Evolutionary conservation across 2,329 filamentous ascomycete species (phyloP), one percentile per base, ranked within the genome.

Genomic region (Monosporascus sp.): DNA sequence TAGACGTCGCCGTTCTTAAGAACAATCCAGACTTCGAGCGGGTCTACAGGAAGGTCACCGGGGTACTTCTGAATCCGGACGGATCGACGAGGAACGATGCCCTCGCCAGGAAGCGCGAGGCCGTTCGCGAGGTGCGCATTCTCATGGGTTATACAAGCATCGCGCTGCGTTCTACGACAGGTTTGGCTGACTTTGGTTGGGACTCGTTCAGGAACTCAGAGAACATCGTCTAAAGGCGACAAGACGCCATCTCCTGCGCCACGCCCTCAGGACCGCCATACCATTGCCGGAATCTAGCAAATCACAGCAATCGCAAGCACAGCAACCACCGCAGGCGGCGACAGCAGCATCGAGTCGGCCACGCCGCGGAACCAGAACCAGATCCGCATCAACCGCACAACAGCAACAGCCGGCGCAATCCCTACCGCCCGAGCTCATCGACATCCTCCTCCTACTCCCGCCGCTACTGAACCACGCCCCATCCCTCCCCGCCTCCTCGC

Each of bases 1-100:
- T 86, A 8, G 82, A 86, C 20, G 73, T 79, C 8, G 60, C 74
- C 0, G 70, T 86, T 19, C 66, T 87, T 1, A 67, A 76, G 50
- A 75, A 72, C 54, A 86, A 86, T 57, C 83, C 83, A 0, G 75
- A 80, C 22, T 87, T 86, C 61, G 78, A 80, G n/a, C 71, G 73
- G 36, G 73, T 87, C 5, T 82, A 86, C 66, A 73, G 69, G 17
- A 79, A 74, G 14, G 71, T 87, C 46, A 80, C 78, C 7, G 77
- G 73, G 1, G 72, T 72, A 2, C 66, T 85, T 26, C 73, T 87
- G 5, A 82, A 83, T 58, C 67, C 76, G 0, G 79, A 85, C 66
- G 82, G 79, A 2, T 82, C 83, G 8, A 82, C 81, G 2, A 81
- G 75, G 61, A 69, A 74, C n/a, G 73, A 78, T 59, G 69, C 73